Evolutionary conservation across 371 early-diverging fungal species (phyloP).

Genomic region (Lichtheimia hyalospora): DNA sequence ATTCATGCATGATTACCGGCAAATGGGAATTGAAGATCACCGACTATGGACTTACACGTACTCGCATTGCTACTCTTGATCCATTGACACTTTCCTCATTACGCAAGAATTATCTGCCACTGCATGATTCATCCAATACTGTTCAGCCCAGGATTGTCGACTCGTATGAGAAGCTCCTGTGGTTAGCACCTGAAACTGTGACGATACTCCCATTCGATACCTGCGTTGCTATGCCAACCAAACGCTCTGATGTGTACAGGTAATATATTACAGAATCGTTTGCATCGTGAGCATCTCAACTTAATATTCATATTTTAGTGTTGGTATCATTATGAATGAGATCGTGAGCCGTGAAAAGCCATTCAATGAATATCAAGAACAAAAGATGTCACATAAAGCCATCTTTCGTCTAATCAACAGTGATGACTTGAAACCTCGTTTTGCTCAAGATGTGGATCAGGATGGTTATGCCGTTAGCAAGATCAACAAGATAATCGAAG

Average conservation of each 20-base stretch:
- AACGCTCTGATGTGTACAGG: slow-evolving; percentile 45
- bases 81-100: slow-evolving; percentile 8
- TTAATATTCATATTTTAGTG: slow-evolving; percentile 16
- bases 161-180: slow-evolving; percentile 24
- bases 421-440: slow-evolving; percentile 26
- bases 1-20: slow-evolving; percentile 47
- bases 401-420: slow-evolving; percentile 27
- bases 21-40: slow-evolving; percentile 55
- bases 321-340: slow-evolving; percentile 52
- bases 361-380: slow-evolving; percentile 20
- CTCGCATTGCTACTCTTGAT: slow-evolving; percentile 30
- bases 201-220: slow-evolving; percentile 19
- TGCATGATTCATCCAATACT: slow-evolving; percentile 2
- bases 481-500: slow-evolving; percentile 38
- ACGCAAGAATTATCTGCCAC: slow-evolving; percentile 7
- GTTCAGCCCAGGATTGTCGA: background rate
- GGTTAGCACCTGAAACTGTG: slow-evolving; percentile 50
- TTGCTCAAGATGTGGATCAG: slow-evolving; percentile 21
- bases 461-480: slow-evolving; percentile 35
- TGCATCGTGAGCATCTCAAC: background rate
- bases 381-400: slow-evolving; percentile 13
- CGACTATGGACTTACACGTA: slow-evolving; percentile 43
- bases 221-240: slow-evolving; percentile 33
- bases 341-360: slow-evolving; percentile 45
- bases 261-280: background rate